Conservation (phyloP, 1,284 basidiomycete genomes). For the Ustilago cynodontis region DNA sequence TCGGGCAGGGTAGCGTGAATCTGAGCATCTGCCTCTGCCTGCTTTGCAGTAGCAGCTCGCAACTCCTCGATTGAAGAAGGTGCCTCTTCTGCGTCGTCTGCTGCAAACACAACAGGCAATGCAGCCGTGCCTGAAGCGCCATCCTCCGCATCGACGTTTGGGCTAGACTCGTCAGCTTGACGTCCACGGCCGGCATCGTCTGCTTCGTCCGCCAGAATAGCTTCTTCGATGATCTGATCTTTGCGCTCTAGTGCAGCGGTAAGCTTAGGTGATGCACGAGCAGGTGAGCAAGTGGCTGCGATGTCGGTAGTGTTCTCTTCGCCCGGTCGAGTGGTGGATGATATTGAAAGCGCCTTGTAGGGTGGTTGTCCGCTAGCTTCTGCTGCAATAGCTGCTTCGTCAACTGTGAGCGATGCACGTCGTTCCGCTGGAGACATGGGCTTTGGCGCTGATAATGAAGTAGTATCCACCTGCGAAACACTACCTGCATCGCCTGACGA, state of each 20-base stretch:
- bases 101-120: conserved; percentile 19
- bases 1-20: conserved; percentile 11
- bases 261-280: conserved; percentile 34
- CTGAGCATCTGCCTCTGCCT: not conserved
- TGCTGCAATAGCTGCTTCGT: conserved; percentile 47
- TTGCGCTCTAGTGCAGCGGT: conserved; percentile 29
- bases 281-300: conserved; percentile 11
- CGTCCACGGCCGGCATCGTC: conserved; percentile 21
- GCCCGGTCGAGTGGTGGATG: conserved; percentile 37
- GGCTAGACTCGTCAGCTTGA: conserved; percentile 15
- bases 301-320: conserved; percentile 16
- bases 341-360: conserved; percentile 33
- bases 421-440: conserved; percentile 33
- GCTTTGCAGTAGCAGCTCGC: conserved; percentile 18
- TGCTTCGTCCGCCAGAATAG: conserved; percentile 46
- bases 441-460: conserved; percentile 2
- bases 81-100: conserved; percentile 33
- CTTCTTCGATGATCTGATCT: conserved; percentile 55
- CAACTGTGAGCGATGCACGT: conserved; percentile 44
- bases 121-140: conserved; percentile 3
- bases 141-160: not conserved
- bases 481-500: conserved; percentile 5
- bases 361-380: conserved; percentile 51
- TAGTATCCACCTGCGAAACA: not conserved
- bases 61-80: conserved; percentile 35